phyloP scores from a whole-genome alignment of 177 flowering plant species.

The Tripterygium wilfordii region DNA sequence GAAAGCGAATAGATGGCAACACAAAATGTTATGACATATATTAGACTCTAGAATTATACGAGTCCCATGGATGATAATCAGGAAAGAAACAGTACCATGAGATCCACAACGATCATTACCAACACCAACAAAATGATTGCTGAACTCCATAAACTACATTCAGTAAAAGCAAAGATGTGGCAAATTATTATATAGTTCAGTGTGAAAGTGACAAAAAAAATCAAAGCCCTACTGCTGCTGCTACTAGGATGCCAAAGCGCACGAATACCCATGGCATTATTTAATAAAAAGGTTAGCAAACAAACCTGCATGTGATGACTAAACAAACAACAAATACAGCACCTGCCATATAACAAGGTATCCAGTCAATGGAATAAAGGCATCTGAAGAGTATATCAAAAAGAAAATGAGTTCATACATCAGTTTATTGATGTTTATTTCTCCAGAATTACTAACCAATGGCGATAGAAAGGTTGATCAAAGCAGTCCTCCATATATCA shows the following conservation, averaged over 20 bases:
- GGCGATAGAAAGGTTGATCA: conserved; percentile 87
- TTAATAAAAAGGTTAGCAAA: no score
- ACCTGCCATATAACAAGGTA: conserved; percentile 45
- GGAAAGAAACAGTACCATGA: conserved; percentile 52
- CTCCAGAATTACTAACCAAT: conserved; percentile 54
- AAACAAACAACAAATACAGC: conserved; percentile 91
- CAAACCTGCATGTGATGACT: conserved; percentile 84
- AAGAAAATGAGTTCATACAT: no score
- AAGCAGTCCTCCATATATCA: conserved; percentile 90
- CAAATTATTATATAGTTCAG: no score
- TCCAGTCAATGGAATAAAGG: conserved; percentile 1
- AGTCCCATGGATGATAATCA: not conserved
- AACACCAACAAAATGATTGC: conserved; percentile 80
- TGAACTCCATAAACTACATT: conserved; percentile 86
- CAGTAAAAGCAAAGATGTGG: conserved; percentile 2
- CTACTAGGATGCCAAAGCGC: not conserved
- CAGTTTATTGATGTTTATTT: no score
- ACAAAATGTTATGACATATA: not conserved
- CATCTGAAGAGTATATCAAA: no score
- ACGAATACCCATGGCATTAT: conserved; percentile 3
- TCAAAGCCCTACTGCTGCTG: not conserved
- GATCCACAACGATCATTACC: conserved; percentile 86
- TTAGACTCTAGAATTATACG: not conserved
- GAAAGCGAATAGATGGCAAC: conserved; percentile 1
- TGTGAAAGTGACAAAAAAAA: no score